Evolutionary conservation across 768 basidiomycete genomes (phyloP), one percentile per base, ranked within the genome.

Genomic region (Calocybe indica): DNA sequence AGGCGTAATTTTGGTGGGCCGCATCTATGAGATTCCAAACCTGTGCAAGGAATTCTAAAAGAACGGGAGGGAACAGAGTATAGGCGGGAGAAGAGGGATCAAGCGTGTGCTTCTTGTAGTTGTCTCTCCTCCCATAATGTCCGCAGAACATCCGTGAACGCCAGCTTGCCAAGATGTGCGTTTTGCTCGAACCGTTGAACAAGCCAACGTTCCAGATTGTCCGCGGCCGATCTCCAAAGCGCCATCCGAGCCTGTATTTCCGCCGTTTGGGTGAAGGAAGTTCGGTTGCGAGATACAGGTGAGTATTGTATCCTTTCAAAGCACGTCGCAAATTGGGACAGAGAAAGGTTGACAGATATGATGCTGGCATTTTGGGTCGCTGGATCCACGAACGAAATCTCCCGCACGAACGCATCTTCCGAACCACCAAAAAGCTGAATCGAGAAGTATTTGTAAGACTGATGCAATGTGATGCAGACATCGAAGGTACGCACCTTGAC

Each of bases 261-360:
- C 2, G 94, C 94, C n/a, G 92, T 91, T 65, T 96, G 94, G 5
- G 71, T 63, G 62, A 97, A 97, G 29, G 73, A 58, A 7, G 92
- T 96, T 40, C 78, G 74, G 41, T 74, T 68, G 15, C 70, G 58
- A 0, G 79, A 75, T n/a, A 75, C 67, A 1, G 93, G 94, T 1
- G 75, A 73, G 62, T 97, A 97, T 47, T 80, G 82, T 66, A 97
- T 93, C 56, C 80, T 82, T 67, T 97, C 94, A 55, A 88, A 82
- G 62, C 91, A 95, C 35, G 86, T 90, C 52, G 91, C 87, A 58
- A 95, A 93, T 68, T 95, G 91, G n/a, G 92, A 92, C 29, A 96
- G 71, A 9, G 89, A 90, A 43, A 97, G 84, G 70, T 97, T 97
- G 67, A 92, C 85, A 29, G 92, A 92, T 33, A 89, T 90, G 53